A percentile compares a stretch with the other conserved stretches of the same genome.
Evolutionary conservation across 495 filamentous ascomycete genomes (phyloP).

Genomic region (Penicillium longicatenatum): DNA sequence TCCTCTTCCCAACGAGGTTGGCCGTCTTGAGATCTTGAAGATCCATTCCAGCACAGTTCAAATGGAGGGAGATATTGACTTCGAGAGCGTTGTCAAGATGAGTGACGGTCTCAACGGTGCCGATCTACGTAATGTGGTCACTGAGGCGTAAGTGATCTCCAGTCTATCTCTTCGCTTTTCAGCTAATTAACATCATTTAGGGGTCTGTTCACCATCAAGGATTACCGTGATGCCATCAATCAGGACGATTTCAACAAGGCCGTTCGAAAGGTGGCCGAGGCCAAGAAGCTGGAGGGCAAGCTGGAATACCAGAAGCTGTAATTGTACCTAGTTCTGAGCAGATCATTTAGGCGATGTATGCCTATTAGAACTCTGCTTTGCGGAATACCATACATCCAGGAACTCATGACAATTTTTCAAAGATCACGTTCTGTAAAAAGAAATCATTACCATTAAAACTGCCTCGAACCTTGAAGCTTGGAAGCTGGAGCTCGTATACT

Average conservation of each 20-base stretch:
- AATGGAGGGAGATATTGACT: constrained; percentile 95
- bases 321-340: constrained; percentile 30
- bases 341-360: constrained; percentile 10
- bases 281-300: constrained; percentile 98
- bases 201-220: constrained; percentile 96
- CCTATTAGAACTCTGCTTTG: constrained; percentile 20
- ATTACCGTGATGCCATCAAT: constrained; percentile 90
- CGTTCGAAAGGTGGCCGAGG: constrained; percentile 92
- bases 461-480: too few relatives aligned
- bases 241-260: constrained; percentile 99
- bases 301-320: constrained; percentile 97
- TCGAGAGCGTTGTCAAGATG: constrained; percentile 99
- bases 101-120: constrained; percentile 97
- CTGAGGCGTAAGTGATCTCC: constrained; percentile 75
- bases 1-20: constrained; percentile 97
- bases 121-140: constrained; percentile 96
- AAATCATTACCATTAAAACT: neutral
- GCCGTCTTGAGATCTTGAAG: constrained; percentile 96
- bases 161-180: constrained; percentile 10
- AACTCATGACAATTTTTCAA: neutral
- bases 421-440: neutral
- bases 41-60: constrained; percentile 88
- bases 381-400: constrained; percentile 20
- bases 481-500: too few relatives aligned
- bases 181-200: constrained; percentile 48